Conservation (phyloP, 2,329 filamentous ascomycete species). For the Dryadomyces quercus-mongolicae region DNA sequence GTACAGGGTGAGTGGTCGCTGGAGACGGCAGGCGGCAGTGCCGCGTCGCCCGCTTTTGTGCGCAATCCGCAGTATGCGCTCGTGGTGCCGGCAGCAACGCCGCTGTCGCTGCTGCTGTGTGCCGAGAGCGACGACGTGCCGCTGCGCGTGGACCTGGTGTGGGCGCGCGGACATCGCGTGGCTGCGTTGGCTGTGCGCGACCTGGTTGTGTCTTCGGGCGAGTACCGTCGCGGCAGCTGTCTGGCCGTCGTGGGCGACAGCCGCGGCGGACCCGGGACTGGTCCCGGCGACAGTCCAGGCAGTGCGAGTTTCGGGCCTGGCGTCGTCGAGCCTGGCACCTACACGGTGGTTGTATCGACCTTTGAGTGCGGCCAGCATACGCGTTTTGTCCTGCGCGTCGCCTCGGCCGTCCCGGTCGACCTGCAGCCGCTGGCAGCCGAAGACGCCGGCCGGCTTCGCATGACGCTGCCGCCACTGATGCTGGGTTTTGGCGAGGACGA, state of each 20-base stretch:
- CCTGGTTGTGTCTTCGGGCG: constrained; percentile 71
- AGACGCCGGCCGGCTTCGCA: constrained; percentile 60
- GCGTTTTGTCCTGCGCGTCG: constrained; percentile 61
- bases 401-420: constrained; percentile 43
- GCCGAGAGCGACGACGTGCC: constrained; percentile 54
- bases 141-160: constrained; percentile 75
- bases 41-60: constrained; percentile 63
- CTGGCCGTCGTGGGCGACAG: constrained; percentile 39
- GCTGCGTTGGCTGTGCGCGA: constrained; percentile 60
- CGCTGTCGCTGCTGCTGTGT: constrained; percentile 63
- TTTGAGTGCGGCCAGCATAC: constrained; percentile 73
- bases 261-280: not conserved
- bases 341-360: constrained; percentile 83
- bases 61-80: constrained; percentile 80
- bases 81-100: constrained; percentile 39
- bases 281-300: constrained; percentile 4
- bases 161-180: constrained; percentile 55
- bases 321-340: constrained; percentile 56
- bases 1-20: constrained; percentile 60
- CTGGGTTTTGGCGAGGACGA: not conserved
- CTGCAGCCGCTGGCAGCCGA: constrained; percentile 56
- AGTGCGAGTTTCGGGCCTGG: constrained; percentile 10
- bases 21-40: constrained; percentile 74
- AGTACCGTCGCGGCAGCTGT: constrained; percentile 73
- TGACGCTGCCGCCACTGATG: constrained; percentile 41